Conservation (phyloP, 2,329 filamentous ascomycete genomes). For the Sporothrix globosa region DNA sequence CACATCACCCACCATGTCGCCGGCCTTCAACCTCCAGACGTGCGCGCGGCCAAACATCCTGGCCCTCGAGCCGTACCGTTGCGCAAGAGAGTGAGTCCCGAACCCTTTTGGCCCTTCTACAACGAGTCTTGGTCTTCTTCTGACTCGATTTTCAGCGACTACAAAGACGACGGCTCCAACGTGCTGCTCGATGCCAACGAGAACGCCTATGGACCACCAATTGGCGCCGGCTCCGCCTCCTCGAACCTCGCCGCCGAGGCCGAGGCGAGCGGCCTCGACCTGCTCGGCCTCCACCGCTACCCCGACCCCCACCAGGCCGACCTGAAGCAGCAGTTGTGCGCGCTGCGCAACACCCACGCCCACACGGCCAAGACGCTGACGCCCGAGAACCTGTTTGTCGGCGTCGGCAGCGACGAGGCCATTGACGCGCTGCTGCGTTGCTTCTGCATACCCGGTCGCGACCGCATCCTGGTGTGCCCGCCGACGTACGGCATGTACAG, state of each 20-base stretch:
- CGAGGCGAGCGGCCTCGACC: conserved; percentile 62
- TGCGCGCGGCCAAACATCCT: conserved; percentile 79
- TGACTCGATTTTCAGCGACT: conserved; percentile 66
- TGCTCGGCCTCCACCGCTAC: conserved; percentile 86
- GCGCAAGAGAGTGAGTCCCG: conserved; percentile 73
- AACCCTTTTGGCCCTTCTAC: conserved; percentile 34
- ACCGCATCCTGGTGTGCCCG: conserved; percentile 92
- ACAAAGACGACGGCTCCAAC: conserved; percentile 97
- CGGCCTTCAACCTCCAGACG: conserved; percentile 69
- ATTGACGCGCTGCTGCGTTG: conserved; percentile 92
- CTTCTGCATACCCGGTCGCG: conserved; percentile 84
- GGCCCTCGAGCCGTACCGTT: conserved; percentile 76
- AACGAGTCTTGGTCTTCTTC: background rate
- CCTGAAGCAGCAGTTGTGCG: conserved; percentile 84
- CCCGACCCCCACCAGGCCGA: conserved; percentile 91
- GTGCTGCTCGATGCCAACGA: conserved; percentile 97
- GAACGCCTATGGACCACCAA: conserved; percentile 88
- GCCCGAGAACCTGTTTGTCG: conserved; percentile 87
- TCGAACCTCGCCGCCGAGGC: conserved; percentile 87
- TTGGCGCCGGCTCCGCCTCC: conserved; percentile 63
- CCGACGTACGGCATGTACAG: conserved; percentile 99
- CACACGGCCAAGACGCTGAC: conserved; percentile 75
- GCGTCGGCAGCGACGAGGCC: conserved; percentile 94
- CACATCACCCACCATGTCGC: conserved; percentile 52
- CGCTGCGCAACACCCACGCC: conserved; percentile 80